phyloP scores from a whole-genome alignment of 129 eudicot species.

The Cynara cardunculus region DNA sequence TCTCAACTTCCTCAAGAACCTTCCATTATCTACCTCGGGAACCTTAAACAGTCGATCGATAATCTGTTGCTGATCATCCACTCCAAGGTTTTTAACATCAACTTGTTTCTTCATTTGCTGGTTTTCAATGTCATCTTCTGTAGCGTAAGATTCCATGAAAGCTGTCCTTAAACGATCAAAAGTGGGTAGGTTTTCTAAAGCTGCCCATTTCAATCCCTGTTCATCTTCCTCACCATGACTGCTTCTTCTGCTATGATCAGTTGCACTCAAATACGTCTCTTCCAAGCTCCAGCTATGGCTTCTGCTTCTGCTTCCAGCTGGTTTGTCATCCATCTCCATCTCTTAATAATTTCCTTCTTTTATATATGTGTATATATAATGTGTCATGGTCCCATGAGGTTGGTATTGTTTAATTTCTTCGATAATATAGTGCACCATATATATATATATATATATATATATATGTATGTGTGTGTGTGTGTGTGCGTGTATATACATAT shows the following conservation, averaged over 20 bases:
- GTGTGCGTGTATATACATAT: too few relatives aligned
- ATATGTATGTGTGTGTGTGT: too few relatives aligned
- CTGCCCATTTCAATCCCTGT: conserved; percentile 40
- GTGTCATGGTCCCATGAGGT: background rate
- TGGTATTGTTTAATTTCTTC: background rate
- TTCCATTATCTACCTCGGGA: conserved; percentile 73
- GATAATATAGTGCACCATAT: too few relatives aligned
- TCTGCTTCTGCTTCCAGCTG: conserved; percentile 10
- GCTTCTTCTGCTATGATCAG: conserved; percentile 21
- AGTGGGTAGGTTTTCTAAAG: conserved; percentile 47
- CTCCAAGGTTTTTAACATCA: conserved; percentile 44
- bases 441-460: too few relatives aligned
- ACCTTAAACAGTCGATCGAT: conserved; percentile 54
- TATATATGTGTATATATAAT: background rate
- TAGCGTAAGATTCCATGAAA: conserved; percentile 32
- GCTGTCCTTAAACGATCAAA: conserved; percentile 60
- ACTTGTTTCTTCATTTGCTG: conserved; percentile 26
- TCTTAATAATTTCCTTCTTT: background rate
- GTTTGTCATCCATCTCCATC: background rate
- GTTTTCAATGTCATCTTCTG: conserved; percentile 16
- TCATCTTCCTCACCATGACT: conserved; percentile 35
- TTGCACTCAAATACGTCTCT: conserved; percentile 20
- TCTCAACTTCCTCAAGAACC: conserved; percentile 52
- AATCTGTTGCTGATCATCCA: conserved; percentile 49
- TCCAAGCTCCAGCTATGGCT: conserved; percentile 24